Conservation (phyloP, 2,329 filamentous ascomycete genomes). For the Pseudocercospora musae region DNA sequence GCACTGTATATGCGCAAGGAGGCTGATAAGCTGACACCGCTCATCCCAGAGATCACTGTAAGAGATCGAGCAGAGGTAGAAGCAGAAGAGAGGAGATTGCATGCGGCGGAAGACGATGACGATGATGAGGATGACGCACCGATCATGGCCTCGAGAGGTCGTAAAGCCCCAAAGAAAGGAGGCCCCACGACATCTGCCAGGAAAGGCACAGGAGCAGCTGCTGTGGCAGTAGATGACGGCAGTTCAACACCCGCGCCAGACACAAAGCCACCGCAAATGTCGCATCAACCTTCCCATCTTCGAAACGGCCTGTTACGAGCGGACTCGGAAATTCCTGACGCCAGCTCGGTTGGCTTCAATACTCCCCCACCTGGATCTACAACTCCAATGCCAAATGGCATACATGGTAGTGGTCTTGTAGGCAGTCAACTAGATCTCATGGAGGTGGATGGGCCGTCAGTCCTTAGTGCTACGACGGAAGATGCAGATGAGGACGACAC, state of each 20-base stretch:
- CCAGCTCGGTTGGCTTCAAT: conserved; percentile 76
- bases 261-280: conserved; percentile 54
- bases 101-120: conserved; percentile 81
- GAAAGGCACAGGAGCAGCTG: conserved; percentile 25
- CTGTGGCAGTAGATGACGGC: conserved; percentile 65
- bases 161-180: conserved; percentile 79
- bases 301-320: conserved; percentile 54
- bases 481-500: conserved; percentile 81
- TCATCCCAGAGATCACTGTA: conserved; percentile 91
- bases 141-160: conserved; percentile 94
- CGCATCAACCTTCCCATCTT: conserved; percentile 47
- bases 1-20: conserved; percentile 96
- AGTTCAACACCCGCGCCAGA: conserved; percentile 64
- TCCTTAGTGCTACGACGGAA: conserved; percentile 65
- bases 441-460: conserved; percentile 77
- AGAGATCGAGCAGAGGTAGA: conserved; percentile 92
- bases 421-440: conserved; percentile 78
- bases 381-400: conserved; percentile 69
- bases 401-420: conserved; percentile 53
- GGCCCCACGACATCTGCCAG: conserved; percentile 51
- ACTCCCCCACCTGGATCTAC: conserved; percentile 76
- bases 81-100: conserved; percentile 66
- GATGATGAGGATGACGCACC: conserved; percentile 74
- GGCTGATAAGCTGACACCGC: conserved; percentile 89
- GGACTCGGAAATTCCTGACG: conserved; percentile 73